Evolutionary conservation across 345 rosid genomes (phyloP).

Genomic region (Geranium rotundifolium): DNA sequence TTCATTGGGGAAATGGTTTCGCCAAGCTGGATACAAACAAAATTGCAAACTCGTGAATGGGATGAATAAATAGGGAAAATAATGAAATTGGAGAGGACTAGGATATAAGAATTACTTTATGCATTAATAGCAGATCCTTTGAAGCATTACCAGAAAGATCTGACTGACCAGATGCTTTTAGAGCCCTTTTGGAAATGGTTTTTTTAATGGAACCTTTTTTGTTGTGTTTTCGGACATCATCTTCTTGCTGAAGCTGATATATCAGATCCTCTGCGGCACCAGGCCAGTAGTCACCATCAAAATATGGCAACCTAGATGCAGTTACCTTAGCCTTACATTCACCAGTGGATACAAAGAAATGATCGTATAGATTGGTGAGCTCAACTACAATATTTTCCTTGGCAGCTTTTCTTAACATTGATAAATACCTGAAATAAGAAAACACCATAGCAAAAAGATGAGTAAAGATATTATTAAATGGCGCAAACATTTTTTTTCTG

Average conservation of each 20-base stretch:
- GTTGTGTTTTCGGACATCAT: slow-evolving; percentile 85
- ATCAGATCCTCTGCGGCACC: slow-evolving; percentile 98
- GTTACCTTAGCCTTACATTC: slow-evolving; percentile 93
- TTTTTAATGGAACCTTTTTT: slow-evolving; percentile 78
- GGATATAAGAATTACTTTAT: slow-evolving; percentile 46
- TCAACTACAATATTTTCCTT: slow-evolving; percentile 80
- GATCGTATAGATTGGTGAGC: slow-evolving; percentile 78
- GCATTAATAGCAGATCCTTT: slow-evolving; percentile 88
- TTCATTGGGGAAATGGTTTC: slow-evolving; percentile 96
- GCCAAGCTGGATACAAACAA: slow-evolving; percentile 63
- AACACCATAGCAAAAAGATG: slow-evolving; percentile 5
- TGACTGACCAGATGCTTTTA: slow-evolving; percentile 92
- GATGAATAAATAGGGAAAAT: background rate
- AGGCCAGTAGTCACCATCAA: slow-evolving; percentile 99
- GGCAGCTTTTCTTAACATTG: slow-evolving; percentile 80
- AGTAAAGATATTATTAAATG: slow-evolving; percentile 6
- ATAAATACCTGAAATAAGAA: slow-evolving; percentile 58
- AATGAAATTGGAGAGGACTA: background rate
- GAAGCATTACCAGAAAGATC: slow-evolving; percentile 87
- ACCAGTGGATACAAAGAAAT: slow-evolving; percentile 71
- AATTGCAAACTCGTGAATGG: background rate
- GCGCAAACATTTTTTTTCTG: background rate
- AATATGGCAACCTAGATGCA: slow-evolving; percentile 96
- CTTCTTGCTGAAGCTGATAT: slow-evolving; percentile 80
- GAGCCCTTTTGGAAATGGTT: slow-evolving; percentile 85